A percentile compares a stretch with the other conserved stretches of the same genome.
Evolutionary conservation across 345 rosid species (phyloP).

Genomic region (Eucalyptus caleyi): DNA sequence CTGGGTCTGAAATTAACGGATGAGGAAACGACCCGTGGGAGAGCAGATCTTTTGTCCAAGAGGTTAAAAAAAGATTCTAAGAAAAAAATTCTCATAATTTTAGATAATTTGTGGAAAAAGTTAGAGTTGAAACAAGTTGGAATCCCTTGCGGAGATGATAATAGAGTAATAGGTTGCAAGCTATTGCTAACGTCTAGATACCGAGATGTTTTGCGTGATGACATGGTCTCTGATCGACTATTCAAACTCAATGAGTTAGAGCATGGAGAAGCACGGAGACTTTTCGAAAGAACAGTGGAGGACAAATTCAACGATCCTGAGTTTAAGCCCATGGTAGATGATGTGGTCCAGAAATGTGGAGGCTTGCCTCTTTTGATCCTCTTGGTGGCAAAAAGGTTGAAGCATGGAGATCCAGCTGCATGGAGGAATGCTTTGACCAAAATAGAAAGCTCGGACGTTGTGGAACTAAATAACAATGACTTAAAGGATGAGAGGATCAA

Average conservation of each 20-base stretch:
- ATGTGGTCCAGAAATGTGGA: background rate
- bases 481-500: background rate
- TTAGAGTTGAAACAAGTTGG: background rate
- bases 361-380: background rate
- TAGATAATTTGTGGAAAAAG: too few species aligned
- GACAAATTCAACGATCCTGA: fast-evolving
- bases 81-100: too few species aligned
- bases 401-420: fast-evolving
- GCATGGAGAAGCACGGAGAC: background rate
- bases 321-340: fast-evolving
- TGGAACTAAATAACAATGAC: background rate
- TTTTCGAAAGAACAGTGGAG: background rate
- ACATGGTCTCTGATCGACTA: background rate
- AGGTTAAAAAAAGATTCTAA: fast-evolving
- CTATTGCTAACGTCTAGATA: conserved; percentile 4
- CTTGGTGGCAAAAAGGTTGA: fast-evolving
- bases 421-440: background rate
- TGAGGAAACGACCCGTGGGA: fast-evolving
- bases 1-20: fast-evolving
- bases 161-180: background rate
- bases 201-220: background rate
- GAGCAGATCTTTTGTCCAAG: fast-evolving
- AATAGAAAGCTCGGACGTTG: fast-evolving
- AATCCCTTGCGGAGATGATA: background rate
- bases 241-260: background rate